These are phyloP conservation scores for Neurospora sublineolata DNA, from an alignment of 495 filamentous ascomycete species.

Conservation along the genomic window DNA sequence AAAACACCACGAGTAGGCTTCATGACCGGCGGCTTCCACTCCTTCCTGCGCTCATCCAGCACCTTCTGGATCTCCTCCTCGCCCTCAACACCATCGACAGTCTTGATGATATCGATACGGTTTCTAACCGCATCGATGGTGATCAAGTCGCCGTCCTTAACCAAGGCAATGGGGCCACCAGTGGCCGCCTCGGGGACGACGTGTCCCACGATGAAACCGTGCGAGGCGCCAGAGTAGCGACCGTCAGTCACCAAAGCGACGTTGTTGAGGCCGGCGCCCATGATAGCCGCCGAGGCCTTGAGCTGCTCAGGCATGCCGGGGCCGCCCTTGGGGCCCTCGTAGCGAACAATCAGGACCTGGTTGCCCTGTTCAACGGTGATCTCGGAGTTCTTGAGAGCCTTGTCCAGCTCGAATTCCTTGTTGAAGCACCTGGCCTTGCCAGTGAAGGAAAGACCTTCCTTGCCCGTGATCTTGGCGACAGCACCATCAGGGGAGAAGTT, in stretches of 20 bases:
- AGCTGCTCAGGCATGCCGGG: slow-evolving; percentile 99
- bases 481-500: slow-evolving; percentile 88
- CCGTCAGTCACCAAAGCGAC: slow-evolving; percentile 92
- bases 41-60: slow-evolving; percentile 50
- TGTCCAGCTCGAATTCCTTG: slow-evolving; percentile 71
- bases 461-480: slow-evolving; percentile 96
- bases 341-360: slow-evolving; percentile 85
- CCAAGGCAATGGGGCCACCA: slow-evolving; percentile 72
- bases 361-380: slow-evolving; percentile 59
- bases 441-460: slow-evolving; percentile 75
- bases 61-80: slow-evolving; percentile 44
- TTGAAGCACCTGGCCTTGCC: slow-evolving; percentile 84
- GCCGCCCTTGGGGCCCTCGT: slow-evolving; percentile 90
- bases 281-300: slow-evolving; percentile 76
- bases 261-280: slow-evolving; percentile 83
- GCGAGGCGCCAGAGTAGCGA: slow-evolving; percentile 77
- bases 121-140: slow-evolving; percentile 81
- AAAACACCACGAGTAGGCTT: slow-evolving; percentile 75
- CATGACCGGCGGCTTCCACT: slow-evolving; percentile 63
- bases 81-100: slow-evolving; percentile 3
- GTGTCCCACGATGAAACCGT: slow-evolving; percentile 94
- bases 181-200: slow-evolving; percentile 82
- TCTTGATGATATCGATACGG: slow-evolving; percentile 53
- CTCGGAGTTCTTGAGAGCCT: slow-evolving; percentile 56
- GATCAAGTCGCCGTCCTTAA: slow-evolving; percentile 70